These are phyloP conservation scores for Lactarius evosmus DNA, from an alignment of 768 basidiomycete genomes.

Conservation along the genomic window DNA sequence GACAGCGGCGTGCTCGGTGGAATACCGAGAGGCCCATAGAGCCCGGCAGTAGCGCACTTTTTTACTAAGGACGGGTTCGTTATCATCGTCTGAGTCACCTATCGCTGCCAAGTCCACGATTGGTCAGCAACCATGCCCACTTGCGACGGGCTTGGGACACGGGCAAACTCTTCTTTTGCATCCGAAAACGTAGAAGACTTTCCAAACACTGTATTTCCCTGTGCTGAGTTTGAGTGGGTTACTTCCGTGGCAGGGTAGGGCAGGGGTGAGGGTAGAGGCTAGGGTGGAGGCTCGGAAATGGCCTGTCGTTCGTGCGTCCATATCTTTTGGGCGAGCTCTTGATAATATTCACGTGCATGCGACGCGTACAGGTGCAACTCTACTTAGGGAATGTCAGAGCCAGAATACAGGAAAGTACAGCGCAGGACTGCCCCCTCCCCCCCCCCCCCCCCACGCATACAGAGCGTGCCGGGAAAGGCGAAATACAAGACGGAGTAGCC, in stretches of 20 bases:
- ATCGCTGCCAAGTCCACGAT: background rate
- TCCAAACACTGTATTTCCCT: no score
- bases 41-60: background rate
- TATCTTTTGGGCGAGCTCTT: background rate
- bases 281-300: background rate
- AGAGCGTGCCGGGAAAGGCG: background rate
- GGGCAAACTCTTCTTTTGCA: no score
- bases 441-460: background rate
- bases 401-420: background rate
- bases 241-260: no score
- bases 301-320: background rate
- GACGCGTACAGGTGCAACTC: background rate
- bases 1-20: conserved; percentile 20
- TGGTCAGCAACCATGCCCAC: background rate
- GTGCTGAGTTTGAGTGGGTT: no score
- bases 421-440: background rate
- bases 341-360: background rate
- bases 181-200: no score
- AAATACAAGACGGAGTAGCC: background rate
- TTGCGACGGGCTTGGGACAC: no score
- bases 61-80: background rate
- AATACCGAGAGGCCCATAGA: conserved; percentile 5
- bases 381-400: background rate
- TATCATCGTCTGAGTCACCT: background rate
- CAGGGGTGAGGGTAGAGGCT: no score